Evolutionary conservation across 2,329 filamentous ascomycete genomes (phyloP), one percentile per base, ranked within the genome.

Genomic region (Pseudogymnoascus sp.): DNA sequence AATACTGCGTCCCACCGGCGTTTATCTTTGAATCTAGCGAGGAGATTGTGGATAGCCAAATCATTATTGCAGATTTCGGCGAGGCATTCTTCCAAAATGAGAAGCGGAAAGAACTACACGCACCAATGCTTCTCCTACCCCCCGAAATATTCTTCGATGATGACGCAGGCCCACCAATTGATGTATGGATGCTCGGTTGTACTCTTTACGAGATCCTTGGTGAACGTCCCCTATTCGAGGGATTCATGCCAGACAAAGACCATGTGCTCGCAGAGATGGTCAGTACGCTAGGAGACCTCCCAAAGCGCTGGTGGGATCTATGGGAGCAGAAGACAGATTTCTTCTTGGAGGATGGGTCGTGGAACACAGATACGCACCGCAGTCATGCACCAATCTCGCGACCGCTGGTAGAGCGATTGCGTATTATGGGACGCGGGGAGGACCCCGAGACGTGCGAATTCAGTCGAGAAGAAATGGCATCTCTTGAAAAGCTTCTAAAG

Each of bases 221-320:
- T 2, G 40, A 44, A 23, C 40, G 40, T 11, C 40, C 40, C 12
- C 40, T 44, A 11, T 44, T 44, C 2, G 40, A 44, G 11, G 40
- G 40, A 14, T 44, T 44, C 40, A 44, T 44, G 40, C 18, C 40
- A 2, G 87, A 97, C 75, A 92, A 90, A 70, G 94, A 88, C 72
- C 84, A 90, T 66, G 81, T 96, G 44, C 78, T 97, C 64, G 85
- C 86, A 14, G 40, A 44, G 18, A 44, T 44, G 18, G 11, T 23
- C 16, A 44, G 18, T 6, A 44, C 40, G 2, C 40, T 44, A 23
- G 40, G 40, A 44, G 10, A 11, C 4, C 40, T 44, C 18, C 40
- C 40, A 4, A 44, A 14, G 10, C 18, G 5, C 18, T 44, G 18
- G 40, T 44, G 40, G 18, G 11, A 12, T 44, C 5, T 6, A 8